These are phyloP conservation scores for Spizellomyces sp. DNA, from an alignment of 192 early-diverging fungal species.

Conservation along the genomic window DNA sequence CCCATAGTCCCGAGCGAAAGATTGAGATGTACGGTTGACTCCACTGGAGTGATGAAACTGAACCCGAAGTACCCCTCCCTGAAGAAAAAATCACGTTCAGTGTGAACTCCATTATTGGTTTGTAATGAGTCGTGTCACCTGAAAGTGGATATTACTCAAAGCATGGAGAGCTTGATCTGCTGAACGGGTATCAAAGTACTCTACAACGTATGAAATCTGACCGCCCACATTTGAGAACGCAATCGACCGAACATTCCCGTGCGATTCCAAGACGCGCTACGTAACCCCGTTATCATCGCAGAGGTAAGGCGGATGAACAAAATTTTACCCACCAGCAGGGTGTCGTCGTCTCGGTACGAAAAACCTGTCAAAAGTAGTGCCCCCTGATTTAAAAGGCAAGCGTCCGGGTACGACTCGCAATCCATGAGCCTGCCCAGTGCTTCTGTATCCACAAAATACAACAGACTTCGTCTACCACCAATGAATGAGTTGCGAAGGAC, in stretches of 20 bases:
- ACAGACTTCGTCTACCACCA: slow-evolving; percentile 6
- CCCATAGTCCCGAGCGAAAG: no score
- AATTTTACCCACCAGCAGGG: slow-evolving; percentile 35
- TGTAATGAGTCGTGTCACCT: no score
- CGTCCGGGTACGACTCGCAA: neutral
- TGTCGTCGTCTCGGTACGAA: slow-evolving; percentile 29
- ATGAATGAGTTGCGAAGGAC: slow-evolving; percentile 21
- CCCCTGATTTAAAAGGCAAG: slow-evolving; percentile 35
- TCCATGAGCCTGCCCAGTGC: slow-evolving; percentile 24
- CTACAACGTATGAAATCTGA: slow-evolving; percentile 32
- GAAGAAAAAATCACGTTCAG: no score
- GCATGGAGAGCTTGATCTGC: slow-evolving; percentile 35
- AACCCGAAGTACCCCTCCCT: no score
- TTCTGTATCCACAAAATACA: slow-evolving; percentile 36
- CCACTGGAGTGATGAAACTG: no score
- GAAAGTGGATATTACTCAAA: slow-evolving; percentile 21
- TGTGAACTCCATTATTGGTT: no score
- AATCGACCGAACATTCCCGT: no score
- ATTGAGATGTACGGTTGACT: no score
- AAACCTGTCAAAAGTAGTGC: slow-evolving; percentile 23
- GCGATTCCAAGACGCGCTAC: no score
- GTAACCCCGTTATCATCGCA: no score
- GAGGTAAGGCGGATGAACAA: no score
- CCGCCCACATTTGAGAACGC: no score
- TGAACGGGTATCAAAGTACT: slow-evolving; percentile 53